Conservation (phyloP, 1,284 basidiomycete species). For the Ceratorhiza oryzae-sativae region DNA sequence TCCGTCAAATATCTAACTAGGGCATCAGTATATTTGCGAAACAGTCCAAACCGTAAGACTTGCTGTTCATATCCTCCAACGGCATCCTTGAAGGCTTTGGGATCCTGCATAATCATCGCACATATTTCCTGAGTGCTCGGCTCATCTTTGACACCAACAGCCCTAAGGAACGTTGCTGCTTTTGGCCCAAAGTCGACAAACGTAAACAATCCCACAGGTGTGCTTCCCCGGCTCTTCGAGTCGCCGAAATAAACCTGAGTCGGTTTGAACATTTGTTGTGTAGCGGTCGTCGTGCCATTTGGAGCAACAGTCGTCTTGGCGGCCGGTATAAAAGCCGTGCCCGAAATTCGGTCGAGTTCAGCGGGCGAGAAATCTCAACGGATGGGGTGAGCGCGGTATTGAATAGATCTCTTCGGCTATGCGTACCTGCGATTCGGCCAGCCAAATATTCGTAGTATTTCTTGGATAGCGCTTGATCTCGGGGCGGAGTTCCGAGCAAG, state of each 20-base stretch:
- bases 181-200: conserved; percentile 89
- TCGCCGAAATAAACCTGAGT: conserved; percentile 71
- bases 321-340: conserved; percentile 54
- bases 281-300: conserved; percentile 42
- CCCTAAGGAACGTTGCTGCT: conserved; percentile 85
- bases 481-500: conserved; percentile 70
- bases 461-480: conserved; percentile 62
- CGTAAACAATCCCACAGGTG: conserved; percentile 80
- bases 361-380: conserved; percentile 47
- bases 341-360: conserved; percentile 49
- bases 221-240: conserved; percentile 45
- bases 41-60: conserved; percentile 40
- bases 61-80: conserved; percentile 70
- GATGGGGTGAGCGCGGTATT: not conserved
- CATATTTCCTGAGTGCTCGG: conserved; percentile 82
- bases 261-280: conserved; percentile 62
- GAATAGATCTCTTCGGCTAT: not conserved
- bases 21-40: not conserved
- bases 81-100: conserved; percentile 71
- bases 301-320: conserved; percentile 26
- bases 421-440: conserved; percentile 69
- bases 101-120: conserved; percentile 63
- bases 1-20: conserved; percentile 76
- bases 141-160: conserved; percentile 87
- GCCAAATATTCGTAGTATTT: conserved; percentile 82